Evolutionary conservation across 2,329 filamentous ascomycete genomes (phyloP), one percentile per base, ranked within the genome.

Genomic region (Pseudocercospora pini-densiflorae): DNA sequence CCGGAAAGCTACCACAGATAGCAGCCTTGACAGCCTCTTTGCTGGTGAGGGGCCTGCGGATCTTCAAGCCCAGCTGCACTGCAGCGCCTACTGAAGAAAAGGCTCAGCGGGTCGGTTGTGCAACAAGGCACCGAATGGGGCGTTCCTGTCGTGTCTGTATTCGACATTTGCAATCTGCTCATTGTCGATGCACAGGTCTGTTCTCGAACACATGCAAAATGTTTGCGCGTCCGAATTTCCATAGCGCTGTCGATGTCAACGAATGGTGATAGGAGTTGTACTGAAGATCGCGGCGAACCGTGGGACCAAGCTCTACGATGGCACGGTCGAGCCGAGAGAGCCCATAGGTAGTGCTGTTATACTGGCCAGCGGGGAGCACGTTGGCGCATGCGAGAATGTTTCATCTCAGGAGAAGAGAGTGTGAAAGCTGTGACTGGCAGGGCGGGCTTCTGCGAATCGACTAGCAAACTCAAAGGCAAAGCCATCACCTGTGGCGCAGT

Each of bases 371-470:
- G 47, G 62, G 54, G 33, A 33, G 62, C 60, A 62, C 29, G 45
- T 49, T 47, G 55, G 47, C 33, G 47, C 55, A 64, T 60, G 62
- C 62, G 62, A 40, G 24, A 54, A 14, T 55, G 62, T 64, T 58
- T 60, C 62, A 64, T 64, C 29, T 64, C 62, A 64, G 62, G 62
- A 54, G 55, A 10, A 29, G 43, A n/a, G 54, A 45, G 49, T 27
- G 54, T 51, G 27, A 43, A 21, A 19, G 43, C 19, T 24, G 21
- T 45, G 62, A 64, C 59, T 64, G 62, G 62, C 16, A 27, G 55
- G 24, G 10, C 10, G 27, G 40, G 9, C 29, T 36, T 36, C 43
- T 59, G 59, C 55, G 55, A 59, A 57, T 7, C 16, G 36, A 31
- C 40, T 49, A 29, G 29, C 49, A 58, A 63, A 63, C 33, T 59